Conservation (phyloP, 176 grass and related monocot genomes). For the Rhynchospora tenuis region DNA sequence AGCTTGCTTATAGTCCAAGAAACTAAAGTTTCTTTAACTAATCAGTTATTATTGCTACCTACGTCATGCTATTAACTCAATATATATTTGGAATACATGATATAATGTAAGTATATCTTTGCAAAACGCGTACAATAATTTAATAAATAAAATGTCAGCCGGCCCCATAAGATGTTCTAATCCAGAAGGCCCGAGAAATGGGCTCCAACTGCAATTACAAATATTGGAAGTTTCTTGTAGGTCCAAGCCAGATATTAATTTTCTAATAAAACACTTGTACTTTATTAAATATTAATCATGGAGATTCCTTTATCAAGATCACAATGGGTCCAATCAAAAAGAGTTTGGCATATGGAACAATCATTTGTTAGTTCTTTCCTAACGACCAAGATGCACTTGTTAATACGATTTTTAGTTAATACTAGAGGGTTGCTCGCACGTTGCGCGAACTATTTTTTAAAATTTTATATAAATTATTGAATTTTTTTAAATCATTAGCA, state of each 20-base stretch:
- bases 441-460: too few species aligned
- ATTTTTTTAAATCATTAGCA: too few species aligned
- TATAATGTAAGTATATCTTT: neutral
- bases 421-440: too few species aligned
- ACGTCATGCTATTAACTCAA: neutral
- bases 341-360: constrained; percentile 11
- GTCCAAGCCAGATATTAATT: neutral
- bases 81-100: neutral
- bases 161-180: neutral
- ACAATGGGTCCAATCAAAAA: neutral
- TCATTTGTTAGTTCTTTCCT: constrained; percentile 4
- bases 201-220: neutral
- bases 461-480: too few species aligned
- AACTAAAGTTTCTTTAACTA: constrained; percentile 6
- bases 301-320: constrained; percentile 15
- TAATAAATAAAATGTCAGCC: neutral
- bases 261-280: constrained; percentile 4
- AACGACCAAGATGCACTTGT: neutral
- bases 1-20: constrained; percentile 9
- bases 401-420: neutral
- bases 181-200: neutral
- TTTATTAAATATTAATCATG: constrained; percentile 13
- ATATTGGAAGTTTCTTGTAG: constrained; percentile 8
- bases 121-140: neutral
- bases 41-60: neutral